A percentile compares a stretch with the other conserved stretches of the same genome.
These are phyloP conservation scores for Talaromyces funiculosus DNA, from an alignment of 2,329 filamentous ascomycete species.

Conservation along the genomic window DNA sequence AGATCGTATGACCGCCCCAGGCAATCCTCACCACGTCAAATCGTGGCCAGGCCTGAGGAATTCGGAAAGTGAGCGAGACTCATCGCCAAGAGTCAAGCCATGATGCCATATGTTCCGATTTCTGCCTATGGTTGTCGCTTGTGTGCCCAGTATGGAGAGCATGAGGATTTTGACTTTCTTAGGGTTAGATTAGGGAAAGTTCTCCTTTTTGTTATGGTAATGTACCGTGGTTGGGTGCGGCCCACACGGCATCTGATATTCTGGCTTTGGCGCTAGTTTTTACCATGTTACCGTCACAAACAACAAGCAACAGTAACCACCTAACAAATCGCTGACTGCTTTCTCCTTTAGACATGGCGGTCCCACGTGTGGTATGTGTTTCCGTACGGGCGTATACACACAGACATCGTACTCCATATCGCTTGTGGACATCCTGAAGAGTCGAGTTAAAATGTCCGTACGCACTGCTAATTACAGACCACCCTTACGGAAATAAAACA, in stretches of 20 bases:
- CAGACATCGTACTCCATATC: not conserved
- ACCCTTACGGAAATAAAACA: not conserved
- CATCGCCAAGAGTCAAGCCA: not conserved
- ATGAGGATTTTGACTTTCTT: not conserved
- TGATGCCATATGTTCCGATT: not conserved
- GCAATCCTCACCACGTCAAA: not conserved
- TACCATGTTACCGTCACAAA: conserved; percentile 6
- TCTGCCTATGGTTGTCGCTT: not conserved
- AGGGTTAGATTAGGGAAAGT: not conserved
- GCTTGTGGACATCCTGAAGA: not conserved
- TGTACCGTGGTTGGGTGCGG: not conserved
- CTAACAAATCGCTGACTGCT: not conserved
- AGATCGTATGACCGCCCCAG: not conserved
- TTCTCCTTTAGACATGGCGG: not conserved
- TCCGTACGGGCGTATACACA: not conserved
- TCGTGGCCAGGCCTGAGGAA: not conserved
- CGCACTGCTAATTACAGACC: not conserved
- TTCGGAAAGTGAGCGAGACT: not conserved
- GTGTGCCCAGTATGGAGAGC: too few relatives aligned
- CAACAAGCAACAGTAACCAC: not conserved
- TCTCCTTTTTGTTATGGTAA: not conserved
- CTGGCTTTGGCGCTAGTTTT: conserved; percentile 4
- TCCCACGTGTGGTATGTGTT: not conserved
- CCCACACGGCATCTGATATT: conserved; percentile 7
- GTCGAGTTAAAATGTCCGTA: not conserved